Percentiles rank a stretch among this genome's conserved stretches.
phyloP scores from a whole-genome alignment of 345 rosid species.

The Bretschneidera sinensis region DNA sequence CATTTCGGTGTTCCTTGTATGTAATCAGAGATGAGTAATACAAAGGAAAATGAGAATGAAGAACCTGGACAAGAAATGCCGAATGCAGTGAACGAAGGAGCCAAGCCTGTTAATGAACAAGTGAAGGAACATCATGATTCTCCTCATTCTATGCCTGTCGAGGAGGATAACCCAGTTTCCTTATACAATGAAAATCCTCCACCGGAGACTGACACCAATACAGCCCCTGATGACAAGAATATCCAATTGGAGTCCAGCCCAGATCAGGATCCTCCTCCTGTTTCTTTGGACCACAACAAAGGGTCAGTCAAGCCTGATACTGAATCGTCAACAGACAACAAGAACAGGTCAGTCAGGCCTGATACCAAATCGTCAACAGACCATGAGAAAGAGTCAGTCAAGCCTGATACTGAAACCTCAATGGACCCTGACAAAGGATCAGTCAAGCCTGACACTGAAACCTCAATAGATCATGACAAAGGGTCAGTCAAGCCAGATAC shows the following conservation, averaged over 20 bases:
- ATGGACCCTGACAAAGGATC: conserved; percentile 13
- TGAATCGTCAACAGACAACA: conserved; percentile 13
- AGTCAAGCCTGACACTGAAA: conserved; percentile 23
- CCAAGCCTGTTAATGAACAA: neutral
- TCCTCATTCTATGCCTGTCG: conserved; percentile 20
- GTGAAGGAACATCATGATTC: conserved; percentile 17
- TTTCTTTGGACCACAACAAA: conserved; percentile 22
- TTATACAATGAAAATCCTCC: conserved; percentile 14
- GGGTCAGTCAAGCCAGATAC: conserved; percentile 20
- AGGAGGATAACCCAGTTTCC: conserved; percentile 13
- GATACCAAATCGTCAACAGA: conserved; percentile 13
- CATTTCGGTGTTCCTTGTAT: neutral
- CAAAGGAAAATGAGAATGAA: conserved; percentile 18
- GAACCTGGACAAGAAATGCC: conserved; percentile 3
- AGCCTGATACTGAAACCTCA: conserved; percentile 12
- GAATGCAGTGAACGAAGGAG: neutral
- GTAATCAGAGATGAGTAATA: conserved; percentile 20
- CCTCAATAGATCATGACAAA: conserved; percentile 11
- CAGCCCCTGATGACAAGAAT: conserved; percentile 14
- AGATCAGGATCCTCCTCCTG: conserved; percentile 14
- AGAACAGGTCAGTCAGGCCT: conserved; percentile 10
- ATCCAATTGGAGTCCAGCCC: conserved; percentile 17
- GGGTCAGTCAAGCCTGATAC: conserved; percentile 15
- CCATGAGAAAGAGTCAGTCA: conserved; percentile 16
- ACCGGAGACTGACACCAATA: conserved; percentile 9